A percentile compares a stretch with the other conserved stretches of the same genome.
phyloP scores from a whole-genome alignment of 1,284 basidiomycete species.

The Marasmius fiardii region DNA sequence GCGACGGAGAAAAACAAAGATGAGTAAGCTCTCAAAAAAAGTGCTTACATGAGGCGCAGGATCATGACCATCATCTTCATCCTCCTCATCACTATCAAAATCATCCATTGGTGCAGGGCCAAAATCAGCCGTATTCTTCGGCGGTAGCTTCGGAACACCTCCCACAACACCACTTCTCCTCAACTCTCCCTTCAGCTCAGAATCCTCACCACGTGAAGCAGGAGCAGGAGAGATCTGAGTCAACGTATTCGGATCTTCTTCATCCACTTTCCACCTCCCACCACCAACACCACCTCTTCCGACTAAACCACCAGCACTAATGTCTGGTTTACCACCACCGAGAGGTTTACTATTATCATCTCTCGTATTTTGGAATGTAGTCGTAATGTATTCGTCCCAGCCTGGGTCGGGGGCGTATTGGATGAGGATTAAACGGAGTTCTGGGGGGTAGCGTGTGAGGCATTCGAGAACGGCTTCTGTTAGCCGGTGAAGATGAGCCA shows the following conservation, averaged over 20 bases:
- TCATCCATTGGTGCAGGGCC: conserved; percentile 51
- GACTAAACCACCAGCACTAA: conserved; percentile 5
- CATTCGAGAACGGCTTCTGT: conserved; percentile 87
- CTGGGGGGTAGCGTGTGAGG: conserved; percentile 82
- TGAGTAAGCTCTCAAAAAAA: conserved; percentile 6
- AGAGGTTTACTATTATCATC: conserved; percentile 75
- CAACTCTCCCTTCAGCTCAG: conserved; percentile 50
- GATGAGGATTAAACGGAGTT: conserved; percentile 65
- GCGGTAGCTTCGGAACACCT: no score
- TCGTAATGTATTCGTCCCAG: conserved; percentile 87
- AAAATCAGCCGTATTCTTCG: conserved; percentile 65
- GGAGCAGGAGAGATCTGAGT: conserved; percentile 21
- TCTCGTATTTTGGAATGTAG: conserved; percentile 84
- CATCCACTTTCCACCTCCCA: conserved; percentile 72
- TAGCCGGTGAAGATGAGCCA: conserved; percentile 96
- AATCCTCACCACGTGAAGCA: conserved; percentile 18
- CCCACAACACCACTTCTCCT: conserved; percentile 45
- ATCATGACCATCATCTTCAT: conserved; percentile 38
- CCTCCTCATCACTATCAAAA: conserved; percentile 35
- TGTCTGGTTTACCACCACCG: conserved; percentile 74
- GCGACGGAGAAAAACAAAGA: no score
- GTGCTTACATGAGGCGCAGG: conserved; percentile 49
- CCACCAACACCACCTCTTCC: conserved; percentile 33
- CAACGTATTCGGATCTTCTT: conserved; percentile 46
- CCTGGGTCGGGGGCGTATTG: conserved; percentile 71